A percentile compares a stretch with the other conserved stretches of the same genome.
phyloP scores from a whole-genome alignment of 805 yeast species.

The Candida ulmi region DNA sequence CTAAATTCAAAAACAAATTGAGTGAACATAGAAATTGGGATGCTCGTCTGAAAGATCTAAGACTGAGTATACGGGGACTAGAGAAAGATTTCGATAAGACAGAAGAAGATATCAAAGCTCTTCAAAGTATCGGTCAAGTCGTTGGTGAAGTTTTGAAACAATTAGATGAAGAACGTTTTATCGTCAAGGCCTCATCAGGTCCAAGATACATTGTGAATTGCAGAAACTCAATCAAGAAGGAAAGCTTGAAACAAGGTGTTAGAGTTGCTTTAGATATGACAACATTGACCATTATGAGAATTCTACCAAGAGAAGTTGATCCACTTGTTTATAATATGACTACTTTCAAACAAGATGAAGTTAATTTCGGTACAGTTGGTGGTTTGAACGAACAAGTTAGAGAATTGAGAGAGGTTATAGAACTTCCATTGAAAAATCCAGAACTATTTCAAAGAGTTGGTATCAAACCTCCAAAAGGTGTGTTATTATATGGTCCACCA shows the following conservation, averaged over 20 bases:
- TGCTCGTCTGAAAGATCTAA: slow-evolving; percentile 76
- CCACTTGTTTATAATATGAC: slow-evolving; percentile 98
- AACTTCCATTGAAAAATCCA: slow-evolving; percentile 93
- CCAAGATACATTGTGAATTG: slow-evolving; percentile 98
- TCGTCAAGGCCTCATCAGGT: slow-evolving; percentile 94
- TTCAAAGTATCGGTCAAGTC: slow-evolving; percentile 95
- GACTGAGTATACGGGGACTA: slow-evolving; percentile 76
- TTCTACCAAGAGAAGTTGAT: slow-evolving; percentile 95
- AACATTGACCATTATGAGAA: slow-evolving; percentile 94
- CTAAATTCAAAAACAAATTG: slow-evolving; percentile 76
- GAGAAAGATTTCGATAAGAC: slow-evolving; percentile 87
- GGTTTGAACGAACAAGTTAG: slow-evolving; percentile 94
- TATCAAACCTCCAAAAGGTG: slow-evolving; percentile 98
- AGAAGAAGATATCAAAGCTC: slow-evolving; percentile 93
- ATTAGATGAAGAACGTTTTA: slow-evolving; percentile 88
- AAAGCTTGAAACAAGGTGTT: slow-evolving; percentile 82
- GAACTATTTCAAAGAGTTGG: slow-evolving; percentile 95
- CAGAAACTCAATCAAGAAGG: slow-evolving; percentile 84
- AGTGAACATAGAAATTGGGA: slow-evolving; percentile 95
- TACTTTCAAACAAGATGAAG: slow-evolving; percentile 94
- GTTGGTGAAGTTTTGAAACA: slow-evolving; percentile 96
- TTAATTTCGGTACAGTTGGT: slow-evolving; percentile 92
- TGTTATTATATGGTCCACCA: slow-evolving; percentile 93
- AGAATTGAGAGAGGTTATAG: slow-evolving; percentile 95
- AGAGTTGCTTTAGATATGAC: slow-evolving; percentile 98